Percentiles rank a stretch among this genome's conserved stretches.
These are phyloP conservation scores for Posidonia oceanica DNA, from an alignment of 116 monocot genomes.

Conservation along the genomic window DNA sequence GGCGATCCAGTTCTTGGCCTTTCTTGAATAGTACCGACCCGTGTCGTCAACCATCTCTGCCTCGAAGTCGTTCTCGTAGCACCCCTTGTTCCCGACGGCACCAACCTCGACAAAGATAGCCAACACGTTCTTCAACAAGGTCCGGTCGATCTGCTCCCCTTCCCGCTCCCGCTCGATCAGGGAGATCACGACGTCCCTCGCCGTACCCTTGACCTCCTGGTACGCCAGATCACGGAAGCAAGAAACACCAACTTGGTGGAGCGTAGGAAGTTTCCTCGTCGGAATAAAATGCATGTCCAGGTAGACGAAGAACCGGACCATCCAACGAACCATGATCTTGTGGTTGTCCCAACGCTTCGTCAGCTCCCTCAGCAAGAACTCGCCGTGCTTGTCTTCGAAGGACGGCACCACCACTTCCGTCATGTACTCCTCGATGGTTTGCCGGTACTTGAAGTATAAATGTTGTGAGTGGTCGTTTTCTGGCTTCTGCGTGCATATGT, in stretches of 20 bases:
- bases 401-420: slow-evolving; percentile 62
- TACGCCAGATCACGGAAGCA: slow-evolving; percentile 75
- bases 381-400: slow-evolving; percentile 93
- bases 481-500: too few relatives aligned
- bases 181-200: slow-evolving; percentile 64
- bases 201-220: slow-evolving; percentile 45
- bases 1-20: slow-evolving; percentile 65
- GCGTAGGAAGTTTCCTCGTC: slow-evolving; percentile 50
- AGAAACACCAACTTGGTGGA: slow-evolving; percentile 69
- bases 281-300: slow-evolving; percentile 86
- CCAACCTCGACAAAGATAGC: slow-evolving; percentile 88
- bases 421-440: too few relatives aligned
- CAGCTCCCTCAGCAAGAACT: slow-evolving; percentile 90
- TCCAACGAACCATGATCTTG: slow-evolving; percentile 98
- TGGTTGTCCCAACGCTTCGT: slow-evolving; percentile 91
- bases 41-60: slow-evolving; percentile 54
- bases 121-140: slow-evolving; percentile 74
- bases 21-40: slow-evolving; percentile 61
- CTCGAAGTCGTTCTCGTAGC: slow-evolving; percentile 79
- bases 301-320: slow-evolving; percentile 83
- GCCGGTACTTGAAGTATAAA: too few relatives aligned
- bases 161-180: slow-evolving; percentile 84
- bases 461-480: too few relatives aligned
- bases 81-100: slow-evolving; percentile 33
- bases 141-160: slow-evolving; percentile 73